Conservation (phyloP, 176 grass and related monocot species). For the Bromus sterilis region DNA sequence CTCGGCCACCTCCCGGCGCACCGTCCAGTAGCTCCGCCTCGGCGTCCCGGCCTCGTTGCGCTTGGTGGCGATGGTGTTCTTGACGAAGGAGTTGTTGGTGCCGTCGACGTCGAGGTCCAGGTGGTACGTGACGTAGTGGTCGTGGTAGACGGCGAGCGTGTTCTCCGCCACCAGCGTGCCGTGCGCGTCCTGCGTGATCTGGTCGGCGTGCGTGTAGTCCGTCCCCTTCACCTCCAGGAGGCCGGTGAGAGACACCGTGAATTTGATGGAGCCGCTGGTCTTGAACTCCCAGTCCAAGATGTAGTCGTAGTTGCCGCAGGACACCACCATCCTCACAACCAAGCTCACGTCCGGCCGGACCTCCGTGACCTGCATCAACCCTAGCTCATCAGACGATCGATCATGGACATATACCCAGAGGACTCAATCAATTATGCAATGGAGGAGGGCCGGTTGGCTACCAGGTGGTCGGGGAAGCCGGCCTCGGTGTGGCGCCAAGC, state of each 20-base stretch:
- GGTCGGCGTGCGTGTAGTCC: conserved; percentile 36
- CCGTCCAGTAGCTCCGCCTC: conserved; percentile 74
- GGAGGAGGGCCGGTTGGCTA: neutral
- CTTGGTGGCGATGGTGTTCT: conserved; percentile 13
- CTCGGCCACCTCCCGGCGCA: conserved; percentile 51
- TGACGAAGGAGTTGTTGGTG: conserved; percentile 70
- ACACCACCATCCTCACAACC: conserved; percentile 71
- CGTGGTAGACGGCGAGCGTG: conserved; percentile 80
- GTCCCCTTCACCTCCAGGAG: conserved; percentile 58
- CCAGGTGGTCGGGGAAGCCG: conserved; percentile 39
- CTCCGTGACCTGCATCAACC: conserved; percentile 52
- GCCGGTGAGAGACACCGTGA: conserved; percentile 57
- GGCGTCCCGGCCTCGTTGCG: conserved; percentile 31
- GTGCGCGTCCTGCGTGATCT: conserved; percentile 38
- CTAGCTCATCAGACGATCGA: neutral
- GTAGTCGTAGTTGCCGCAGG: conserved; percentile 78
- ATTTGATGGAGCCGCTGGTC: conserved; percentile 56
- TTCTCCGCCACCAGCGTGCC: conserved; percentile 56
- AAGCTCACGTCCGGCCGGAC: conserved; percentile 66
- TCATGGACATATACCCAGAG: too few species aligned
- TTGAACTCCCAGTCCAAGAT: conserved; percentile 92
- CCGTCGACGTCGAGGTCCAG: conserved; percentile 82
- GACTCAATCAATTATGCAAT: too few species aligned
- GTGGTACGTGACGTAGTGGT: conserved; percentile 76
- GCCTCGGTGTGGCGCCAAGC: conserved; percentile 77